A percentile compares a stretch with the other conserved stretches of the same genome.
phyloP scores from a whole-genome alignment of 2,329 filamentous ascomycete genomes.

The Leptosphaerulina australis region DNA sequence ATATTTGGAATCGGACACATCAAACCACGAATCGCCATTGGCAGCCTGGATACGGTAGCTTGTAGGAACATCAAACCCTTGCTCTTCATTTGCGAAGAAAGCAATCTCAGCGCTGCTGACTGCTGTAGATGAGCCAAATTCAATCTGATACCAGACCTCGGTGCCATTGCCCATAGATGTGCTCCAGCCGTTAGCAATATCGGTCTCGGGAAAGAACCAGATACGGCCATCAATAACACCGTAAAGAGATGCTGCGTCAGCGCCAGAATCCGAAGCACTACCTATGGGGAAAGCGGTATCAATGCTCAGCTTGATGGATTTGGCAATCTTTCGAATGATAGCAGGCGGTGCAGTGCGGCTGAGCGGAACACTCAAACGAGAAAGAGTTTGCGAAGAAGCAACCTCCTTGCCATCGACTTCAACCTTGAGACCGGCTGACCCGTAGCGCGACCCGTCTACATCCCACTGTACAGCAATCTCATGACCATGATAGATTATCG shows the following conservation, averaged over 20 bases:
- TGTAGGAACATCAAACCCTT: slow-evolving; percentile 39
- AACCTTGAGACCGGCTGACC: slow-evolving; percentile 40
- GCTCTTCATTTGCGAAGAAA: slow-evolving; percentile 41
- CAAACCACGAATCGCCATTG: slow-evolving; percentile 34
- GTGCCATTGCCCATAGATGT: slow-evolving; percentile 37
- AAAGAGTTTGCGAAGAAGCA: slow-evolving; percentile 35
- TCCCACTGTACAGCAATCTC: slow-evolving; percentile 53
- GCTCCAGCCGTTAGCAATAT: slow-evolving; percentile 50
- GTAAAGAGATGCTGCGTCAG: slow-evolving; percentile 36
- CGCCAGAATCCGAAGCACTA: slow-evolving; percentile 37
- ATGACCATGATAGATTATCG: slow-evolving; percentile 52
- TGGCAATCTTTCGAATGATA: slow-evolving; percentile 43
- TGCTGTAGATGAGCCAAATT: slow-evolving; percentile 42
- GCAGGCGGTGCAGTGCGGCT: slow-evolving; percentile 28
- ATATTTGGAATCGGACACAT: slow-evolving; percentile 34
- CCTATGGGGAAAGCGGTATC: slow-evolving; percentile 40
- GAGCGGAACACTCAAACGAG: slow-evolving; percentile 33
- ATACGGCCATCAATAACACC: slow-evolving; percentile 50
- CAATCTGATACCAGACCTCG: slow-evolving; percentile 48
- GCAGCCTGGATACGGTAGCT: slow-evolving; percentile 41
- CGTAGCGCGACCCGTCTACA: slow-evolving; percentile 41
- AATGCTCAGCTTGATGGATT: slow-evolving; percentile 46
- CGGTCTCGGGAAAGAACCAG: slow-evolving; percentile 47
- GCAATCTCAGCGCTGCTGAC: slow-evolving; percentile 46
- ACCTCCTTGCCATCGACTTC: slow-evolving; percentile 46